phyloP scores from a whole-genome alignment of 176 grass and related monocot genomes.

The Musa schizocarpa region DNA sequence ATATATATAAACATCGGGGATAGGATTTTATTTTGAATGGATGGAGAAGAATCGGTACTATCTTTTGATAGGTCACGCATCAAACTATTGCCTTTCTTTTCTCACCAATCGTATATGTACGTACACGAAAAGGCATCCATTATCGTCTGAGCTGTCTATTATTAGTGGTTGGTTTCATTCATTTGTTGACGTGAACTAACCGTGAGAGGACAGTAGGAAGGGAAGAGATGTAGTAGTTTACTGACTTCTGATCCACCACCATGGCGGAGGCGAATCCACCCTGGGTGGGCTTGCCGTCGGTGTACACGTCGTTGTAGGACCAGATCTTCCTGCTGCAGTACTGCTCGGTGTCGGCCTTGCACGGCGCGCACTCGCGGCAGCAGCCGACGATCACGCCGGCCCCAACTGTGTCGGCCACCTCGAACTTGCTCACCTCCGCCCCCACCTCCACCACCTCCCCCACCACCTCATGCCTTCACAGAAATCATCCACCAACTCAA shows the following conservation, averaged over 20 bases:
- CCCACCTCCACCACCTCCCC: slow-evolving; percentile 87
- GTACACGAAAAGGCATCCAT: no score
- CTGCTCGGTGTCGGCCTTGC: slow-evolving; percentile 79
- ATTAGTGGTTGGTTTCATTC: no score
- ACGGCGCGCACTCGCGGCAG: slow-evolving; percentile 68
- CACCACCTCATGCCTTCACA: slow-evolving; percentile 72
- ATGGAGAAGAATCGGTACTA: no score
- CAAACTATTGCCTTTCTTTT: no score
- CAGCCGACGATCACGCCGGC: slow-evolving; percentile 66
- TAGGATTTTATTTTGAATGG: no score
- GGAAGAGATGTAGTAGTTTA: neutral
- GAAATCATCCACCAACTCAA: no score
- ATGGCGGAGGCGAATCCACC: slow-evolving; percentile 82
- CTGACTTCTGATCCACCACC: slow-evolving; percentile 93
- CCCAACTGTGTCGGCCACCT: slow-evolving; percentile 49
- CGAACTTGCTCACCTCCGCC: slow-evolving; percentile 39
- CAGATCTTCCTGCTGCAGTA: slow-evolving; percentile 93
- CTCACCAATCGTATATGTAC: no score
- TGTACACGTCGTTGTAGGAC: slow-evolving; percentile 95
- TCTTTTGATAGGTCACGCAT: no score
- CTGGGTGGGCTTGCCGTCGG: slow-evolving; percentile 70
- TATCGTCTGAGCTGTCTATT: no score
- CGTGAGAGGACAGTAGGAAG: no score
- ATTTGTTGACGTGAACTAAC: no score
- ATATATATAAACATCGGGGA: no score